phyloP scores from a whole-genome alignment of 2,329 filamentous ascomycete species.

The Xylariaceae sp. region DNA sequence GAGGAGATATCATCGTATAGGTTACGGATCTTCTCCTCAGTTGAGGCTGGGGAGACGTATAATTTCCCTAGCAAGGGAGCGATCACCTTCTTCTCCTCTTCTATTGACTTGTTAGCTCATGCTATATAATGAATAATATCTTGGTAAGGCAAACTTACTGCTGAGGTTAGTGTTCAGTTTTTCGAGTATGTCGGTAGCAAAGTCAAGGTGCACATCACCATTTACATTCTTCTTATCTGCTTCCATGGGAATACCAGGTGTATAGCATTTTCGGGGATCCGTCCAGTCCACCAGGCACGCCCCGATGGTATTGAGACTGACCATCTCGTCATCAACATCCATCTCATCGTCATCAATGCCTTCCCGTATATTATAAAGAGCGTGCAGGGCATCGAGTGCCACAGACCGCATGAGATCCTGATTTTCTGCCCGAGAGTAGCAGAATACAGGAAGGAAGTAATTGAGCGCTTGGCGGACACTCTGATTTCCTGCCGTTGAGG shows the following conservation, averaged over 20 bases:
- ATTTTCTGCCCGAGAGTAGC: constrained; percentile 82
- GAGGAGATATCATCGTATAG: constrained; percentile 63
- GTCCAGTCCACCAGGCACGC: constrained; percentile 93
- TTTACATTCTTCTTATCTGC: constrained; percentile 69
- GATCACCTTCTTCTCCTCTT: constrained; percentile 85
- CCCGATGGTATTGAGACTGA: constrained; percentile 77
- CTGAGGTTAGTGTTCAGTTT: constrained; percentile 69
- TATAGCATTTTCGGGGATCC: constrained; percentile 80
- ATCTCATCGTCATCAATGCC: constrained; percentile 76
- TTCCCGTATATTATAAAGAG: constrained; percentile 74
- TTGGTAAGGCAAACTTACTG: constrained; percentile 58
- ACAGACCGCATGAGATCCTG: constrained; percentile 80
- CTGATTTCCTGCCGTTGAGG: constrained; percentile 79
- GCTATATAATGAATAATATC: neutral
- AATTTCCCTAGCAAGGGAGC: constrained; percentile 82
- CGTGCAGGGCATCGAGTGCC: constrained; percentile 75
- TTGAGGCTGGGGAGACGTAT: constrained; percentile 72
- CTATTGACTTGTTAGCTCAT: constrained; percentile 49
- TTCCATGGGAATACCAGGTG: constrained; percentile 55
- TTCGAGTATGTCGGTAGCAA: constrained; percentile 79
- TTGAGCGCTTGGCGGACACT: constrained; percentile 84
- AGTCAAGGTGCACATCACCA: constrained; percentile 78
- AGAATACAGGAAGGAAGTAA: constrained; percentile 95
- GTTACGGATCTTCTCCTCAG: constrained; percentile 62
- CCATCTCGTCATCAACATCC: constrained; percentile 78